Conservation (phyloP, 306 rosid genomes). For the Astragalus membranaceus region DNA sequence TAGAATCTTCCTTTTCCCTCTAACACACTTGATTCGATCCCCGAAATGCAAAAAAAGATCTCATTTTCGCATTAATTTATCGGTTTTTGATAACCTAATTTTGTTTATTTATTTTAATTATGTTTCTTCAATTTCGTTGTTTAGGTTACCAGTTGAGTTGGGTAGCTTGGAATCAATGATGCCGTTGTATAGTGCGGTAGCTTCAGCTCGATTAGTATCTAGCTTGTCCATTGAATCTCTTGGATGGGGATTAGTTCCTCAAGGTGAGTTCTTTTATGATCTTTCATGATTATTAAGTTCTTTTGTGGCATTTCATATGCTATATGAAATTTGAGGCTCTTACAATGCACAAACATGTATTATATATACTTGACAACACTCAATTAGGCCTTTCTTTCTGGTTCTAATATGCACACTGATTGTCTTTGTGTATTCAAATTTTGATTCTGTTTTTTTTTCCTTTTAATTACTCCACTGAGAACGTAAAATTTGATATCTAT, state of each 20-base stretch:
- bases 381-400: too few relatives aligned
- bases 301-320: background rate
- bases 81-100: background rate
- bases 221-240: slow-evolving; percentile 56
- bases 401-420: background rate
- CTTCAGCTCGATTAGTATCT: slow-evolving; percentile 73
- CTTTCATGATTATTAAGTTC: background rate
- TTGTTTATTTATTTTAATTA: background rate
- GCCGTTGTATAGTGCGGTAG: slow-evolving; percentile 69
- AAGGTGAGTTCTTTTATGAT: slow-evolving; percentile 35
- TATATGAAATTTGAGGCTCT: background rate
- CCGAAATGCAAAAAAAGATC: background rate
- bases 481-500: too few relatives aligned
- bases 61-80: background rate
- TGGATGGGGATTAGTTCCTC: slow-evolving; percentile 85
- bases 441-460: too few relatives aligned
- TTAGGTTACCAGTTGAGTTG: slow-evolving; percentile 69
- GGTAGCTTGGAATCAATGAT: slow-evolving; percentile 59
- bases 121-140: background rate
- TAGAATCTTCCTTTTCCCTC: background rate
- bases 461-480: too few relatives aligned
- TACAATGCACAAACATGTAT: too few relatives aligned
- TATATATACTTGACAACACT: too few relatives aligned
- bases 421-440: background rate
- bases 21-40: background rate